These are phyloP conservation scores for Elongisporangium prolatum DNA, from an alignment of 352 stramenopile genomes.

Conservation along the genomic window DNA sequence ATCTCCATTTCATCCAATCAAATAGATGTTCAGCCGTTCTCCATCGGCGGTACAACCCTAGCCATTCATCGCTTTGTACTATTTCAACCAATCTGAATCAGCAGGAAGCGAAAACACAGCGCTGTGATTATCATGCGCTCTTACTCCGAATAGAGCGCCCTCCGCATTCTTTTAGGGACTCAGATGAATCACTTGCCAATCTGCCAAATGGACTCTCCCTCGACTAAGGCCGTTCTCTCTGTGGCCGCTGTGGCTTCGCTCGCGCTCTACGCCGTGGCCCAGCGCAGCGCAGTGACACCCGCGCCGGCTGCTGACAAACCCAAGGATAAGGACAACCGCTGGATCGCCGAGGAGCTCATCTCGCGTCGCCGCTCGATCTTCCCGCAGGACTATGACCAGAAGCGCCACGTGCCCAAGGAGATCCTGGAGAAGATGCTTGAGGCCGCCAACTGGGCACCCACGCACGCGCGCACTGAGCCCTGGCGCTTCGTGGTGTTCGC, in stretches of 20 bases:
- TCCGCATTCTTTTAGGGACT: background rate
- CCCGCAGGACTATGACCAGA: conserved; percentile 59
- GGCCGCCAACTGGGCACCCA: conserved; percentile 80
- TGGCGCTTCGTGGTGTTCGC: conserved; percentile 83
- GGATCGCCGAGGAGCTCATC: conserved; percentile 73
- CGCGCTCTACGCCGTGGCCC: conserved; percentile 32
- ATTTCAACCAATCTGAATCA: conserved; percentile 8
- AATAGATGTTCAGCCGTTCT: background rate
- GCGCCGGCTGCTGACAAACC: conserved; percentile 5
- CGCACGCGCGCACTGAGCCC: conserved; percentile 72
- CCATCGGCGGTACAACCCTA: conserved; percentile 14
- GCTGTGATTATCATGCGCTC: conserved; percentile 15
- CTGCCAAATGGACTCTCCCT: conserved; percentile 15
- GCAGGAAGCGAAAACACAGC: background rate
- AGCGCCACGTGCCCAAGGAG: conserved; percentile 39
- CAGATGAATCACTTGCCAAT: conserved; percentile 4
- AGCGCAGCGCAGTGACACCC: conserved; percentile 17
- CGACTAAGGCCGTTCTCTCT: conserved; percentile 21
- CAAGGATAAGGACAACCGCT: conserved; percentile 30
- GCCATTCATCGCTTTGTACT: background rate
- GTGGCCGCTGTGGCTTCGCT: conserved; percentile 25
- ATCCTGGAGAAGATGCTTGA: conserved; percentile 76
- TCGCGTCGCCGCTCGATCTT: conserved; percentile 74
- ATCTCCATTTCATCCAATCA: conserved; percentile 1
- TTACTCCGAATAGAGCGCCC: background rate